Evolutionary conservation across 2,329 filamentous ascomycete genomes (phyloP), one percentile per base, ranked within the genome.

Genomic region (Cordyceps javanica): DNA sequence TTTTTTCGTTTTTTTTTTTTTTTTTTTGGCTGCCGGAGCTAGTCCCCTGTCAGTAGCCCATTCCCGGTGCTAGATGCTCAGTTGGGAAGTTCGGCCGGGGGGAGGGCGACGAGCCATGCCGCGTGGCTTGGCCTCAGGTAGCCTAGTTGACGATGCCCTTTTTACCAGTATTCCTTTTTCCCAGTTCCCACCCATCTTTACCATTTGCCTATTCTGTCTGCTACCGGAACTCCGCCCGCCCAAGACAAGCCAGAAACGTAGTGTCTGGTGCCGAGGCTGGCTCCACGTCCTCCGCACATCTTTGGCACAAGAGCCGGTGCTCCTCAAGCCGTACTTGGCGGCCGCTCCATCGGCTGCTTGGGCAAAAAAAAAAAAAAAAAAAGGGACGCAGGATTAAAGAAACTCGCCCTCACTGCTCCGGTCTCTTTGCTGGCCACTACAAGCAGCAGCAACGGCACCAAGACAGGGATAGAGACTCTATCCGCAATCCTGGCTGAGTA

Each of bases 81-180:
- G 23, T 55, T 55, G 52, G 52, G 52, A 46, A 55, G 46, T 32
- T 55, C 52, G 51, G 51, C 51, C 51, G 51, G 51, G n/a, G n/a
- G n/a, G 39, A 44, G 50, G 26, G 25, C 48, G 16, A 34, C 34
- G 16, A 49, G 32, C 32, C 32, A n/a, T n/a, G 13, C 9, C n/a
- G 11, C 21, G 30, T 28, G 36, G 26, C 51, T 44, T 44, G 32
- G 34, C 34, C 16, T 10, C 13, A 9, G n/a, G 16, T 3, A 16
- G 39, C 5, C 11, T 50, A n/a, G n/a, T n/a, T n/a, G n/a, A n/a
- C 6, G 14, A 52, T 30, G 25, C 34, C 14, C 11, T 5, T 36
- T 36, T 36, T n/a, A n/a, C n/a, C n/a, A n/a, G n/a, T n/a, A n/a
- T n/a, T n/a, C n/a, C n/a, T 46, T 28, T 30, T 30, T 9, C 16